Conservation (phyloP, 1,284 basidiomycete species). For the Cerioporus squamosus region DNA sequence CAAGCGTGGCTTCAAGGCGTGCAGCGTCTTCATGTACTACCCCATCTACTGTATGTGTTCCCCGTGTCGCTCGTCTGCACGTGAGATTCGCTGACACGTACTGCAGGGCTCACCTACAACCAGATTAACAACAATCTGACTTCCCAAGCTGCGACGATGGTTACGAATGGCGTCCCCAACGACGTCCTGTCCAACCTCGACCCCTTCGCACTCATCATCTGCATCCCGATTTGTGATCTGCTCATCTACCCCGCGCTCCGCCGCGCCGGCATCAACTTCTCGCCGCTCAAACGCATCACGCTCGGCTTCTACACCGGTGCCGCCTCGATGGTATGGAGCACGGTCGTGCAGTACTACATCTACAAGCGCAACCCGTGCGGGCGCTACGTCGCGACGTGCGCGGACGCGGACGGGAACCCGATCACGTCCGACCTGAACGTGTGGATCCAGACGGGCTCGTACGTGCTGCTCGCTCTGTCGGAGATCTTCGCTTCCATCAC, state of each 20-base stretch:
- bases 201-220: slow-evolving; percentile 74
- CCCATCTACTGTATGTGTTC: slow-evolving; percentile 67
- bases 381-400: slow-evolving; percentile 53
- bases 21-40: slow-evolving; percentile 80
- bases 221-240: slow-evolving; percentile 73
- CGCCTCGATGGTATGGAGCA: slow-evolving; percentile 65
- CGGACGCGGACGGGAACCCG: slow-evolving; percentile 44
- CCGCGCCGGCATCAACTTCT: slow-evolving; percentile 67
- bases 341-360: slow-evolving; percentile 78
- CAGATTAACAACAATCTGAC: slow-evolving; percentile 82
- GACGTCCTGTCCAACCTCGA: slow-evolving; percentile 84
- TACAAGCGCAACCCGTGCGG: slow-evolving; percentile 78
- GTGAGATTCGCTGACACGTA: neutral
- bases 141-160: slow-evolving; percentile 76
- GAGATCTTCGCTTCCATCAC: slow-evolving; percentile 89
- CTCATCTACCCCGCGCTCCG: slow-evolving; percentile 74
- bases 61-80: neutral
- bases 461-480: slow-evolving; percentile 70
- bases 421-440: slow-evolving; percentile 67
- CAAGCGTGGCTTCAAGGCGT: slow-evolving; percentile 82
- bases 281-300: slow-evolving; percentile 74
- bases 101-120: slow-evolving; percentile 72
- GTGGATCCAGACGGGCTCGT: slow-evolving; percentile 76
- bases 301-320: slow-evolving; percentile 74
- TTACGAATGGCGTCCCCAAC: slow-evolving; percentile 76